Conservation (phyloP, 2,329 filamentous ascomycete species). For the Hypomyces rosellus region DNA sequence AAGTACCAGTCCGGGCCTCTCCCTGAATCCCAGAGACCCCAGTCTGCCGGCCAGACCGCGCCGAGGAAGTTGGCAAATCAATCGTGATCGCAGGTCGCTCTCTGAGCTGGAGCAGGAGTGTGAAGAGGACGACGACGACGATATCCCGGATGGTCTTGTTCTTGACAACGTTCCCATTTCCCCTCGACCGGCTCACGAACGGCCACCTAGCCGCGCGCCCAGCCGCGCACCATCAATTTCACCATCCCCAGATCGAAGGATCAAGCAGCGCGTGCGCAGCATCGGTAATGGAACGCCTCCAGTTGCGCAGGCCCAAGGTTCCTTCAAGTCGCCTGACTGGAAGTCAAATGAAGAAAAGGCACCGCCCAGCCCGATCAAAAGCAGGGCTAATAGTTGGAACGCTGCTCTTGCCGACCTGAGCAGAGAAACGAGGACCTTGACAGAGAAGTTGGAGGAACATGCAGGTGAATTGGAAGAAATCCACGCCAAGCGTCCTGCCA, state of each 20-base stretch:
- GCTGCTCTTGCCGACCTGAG: constrained; percentile 62
- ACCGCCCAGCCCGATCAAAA: constrained; percentile 38
- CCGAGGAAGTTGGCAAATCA: constrained; percentile 67
- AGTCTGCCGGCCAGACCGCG: constrained; percentile 35
- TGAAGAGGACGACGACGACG: constrained; percentile 67
- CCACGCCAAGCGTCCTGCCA: constrained; percentile 26
- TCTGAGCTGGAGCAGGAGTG: constrained; percentile 70
- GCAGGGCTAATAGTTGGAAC: constrained; percentile 68
- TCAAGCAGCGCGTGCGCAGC: constrained; percentile 47
- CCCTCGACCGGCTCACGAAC: constrained; percentile 55
- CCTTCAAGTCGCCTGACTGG: constrained; percentile 51
- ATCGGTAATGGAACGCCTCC: constrained; percentile 60
- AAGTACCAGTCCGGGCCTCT: constrained; percentile 46
- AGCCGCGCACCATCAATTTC: constrained; percentile 35
- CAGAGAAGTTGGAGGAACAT: constrained; percentile 74
- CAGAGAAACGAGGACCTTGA: constrained; percentile 66
- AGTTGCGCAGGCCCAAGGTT: constrained; percentile 53
- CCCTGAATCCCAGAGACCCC: constrained; percentile 39
- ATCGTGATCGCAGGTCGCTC: constrained; percentile 57
- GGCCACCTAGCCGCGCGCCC: constrained; percentile 45
- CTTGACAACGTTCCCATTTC: constrained; percentile 80
- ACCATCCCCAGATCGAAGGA: constrained; percentile 45
- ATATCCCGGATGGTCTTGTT: constrained; percentile 72
- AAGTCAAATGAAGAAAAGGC: constrained; percentile 38
- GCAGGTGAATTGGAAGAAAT: constrained; percentile 52